Base-by-base conservation (phyloP, 1,284 basidiomycete species). In the Trametes versicolor region DNA sequence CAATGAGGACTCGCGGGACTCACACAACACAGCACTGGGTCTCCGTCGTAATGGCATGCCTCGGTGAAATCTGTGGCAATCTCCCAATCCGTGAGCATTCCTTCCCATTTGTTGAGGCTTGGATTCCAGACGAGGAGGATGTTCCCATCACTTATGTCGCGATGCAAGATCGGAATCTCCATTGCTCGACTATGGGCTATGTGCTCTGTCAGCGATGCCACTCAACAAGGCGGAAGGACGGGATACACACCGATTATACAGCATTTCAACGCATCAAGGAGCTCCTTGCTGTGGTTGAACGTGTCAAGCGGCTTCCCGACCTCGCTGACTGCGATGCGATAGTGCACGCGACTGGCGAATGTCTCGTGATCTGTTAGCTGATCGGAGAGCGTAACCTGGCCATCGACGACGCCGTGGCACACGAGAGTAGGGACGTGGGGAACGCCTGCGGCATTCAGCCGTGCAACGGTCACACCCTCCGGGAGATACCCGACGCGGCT, bases 41-140 rank as follows among this genome's bases (percentile, higher is more conserved):
- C 51, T 48, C 3, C 50, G 25, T n/a, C 27, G 23, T 21, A 19
- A 5, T n/a, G 29, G 23, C 27, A 17, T 0, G 39, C 45, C 0
- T n/a, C 10, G 0, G 4, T 1, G 10, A n/a, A n/a, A 3, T 47
- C 25, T 1, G 27, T 36, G 0, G 23, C 13, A 48, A 41, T 60
- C 2, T 69, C 68, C 68, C 68, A 69, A 36, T 69, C 65, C 9
- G 29, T 49, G 15, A 69, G 58, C 10, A 63, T 12, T 0, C 68
- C 68, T 2, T 27, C 25, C 56, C 60, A 66, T 1, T 57, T 49
- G 1, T 10, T 10, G 10, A 3, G 2, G 12, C 19, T 23, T 9
- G 34, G 1, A 19, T 51, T 25, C 2, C 47, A 37, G 9, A 19
- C 9, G 0, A 69, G 61, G 4, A 69, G 37, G 1, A 69, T 25